phyloP scores from a whole-genome alignment of 2,329 filamentous ascomycete genomes.

The Thyridium curvatum region DNA sequence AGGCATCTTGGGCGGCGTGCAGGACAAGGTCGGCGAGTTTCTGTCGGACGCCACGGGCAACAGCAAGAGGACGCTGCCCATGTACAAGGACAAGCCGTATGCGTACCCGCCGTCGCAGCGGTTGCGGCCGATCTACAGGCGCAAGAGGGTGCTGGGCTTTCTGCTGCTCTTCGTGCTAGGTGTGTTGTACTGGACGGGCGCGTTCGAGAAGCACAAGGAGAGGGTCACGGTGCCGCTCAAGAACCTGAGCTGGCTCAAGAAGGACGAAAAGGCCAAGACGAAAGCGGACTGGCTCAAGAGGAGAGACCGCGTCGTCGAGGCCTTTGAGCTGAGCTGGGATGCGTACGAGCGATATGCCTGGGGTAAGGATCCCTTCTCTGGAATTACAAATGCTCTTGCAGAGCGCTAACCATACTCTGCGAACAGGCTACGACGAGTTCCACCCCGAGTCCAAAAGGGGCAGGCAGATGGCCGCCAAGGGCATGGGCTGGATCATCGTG shows the following conservation, averaged over 20 bases:
- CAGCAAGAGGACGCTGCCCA: slow-evolving; percentile 57
- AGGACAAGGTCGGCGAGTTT: slow-evolving; percentile 53
- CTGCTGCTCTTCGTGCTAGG: slow-evolving; percentile 47
- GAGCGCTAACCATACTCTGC: slow-evolving; percentile 18
- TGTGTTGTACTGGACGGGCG: slow-evolving; percentile 65
- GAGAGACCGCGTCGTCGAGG: slow-evolving; percentile 77
- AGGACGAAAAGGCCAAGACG: slow-evolving; percentile 36
- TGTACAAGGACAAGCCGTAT: slow-evolving; percentile 99
- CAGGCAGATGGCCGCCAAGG: slow-evolving; percentile 77
- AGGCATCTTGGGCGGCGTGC: slow-evolving; percentile 44
- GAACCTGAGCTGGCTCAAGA: slow-evolving; percentile 51
- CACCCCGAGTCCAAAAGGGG: slow-evolving; percentile 75
- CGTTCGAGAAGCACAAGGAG: slow-evolving; percentile 38
- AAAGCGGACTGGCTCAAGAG: slow-evolving; percentile 69
- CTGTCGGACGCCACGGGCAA: slow-evolving; percentile 48
- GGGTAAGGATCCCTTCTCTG: slow-evolving; percentile 53
- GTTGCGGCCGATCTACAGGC: slow-evolving; percentile 53
- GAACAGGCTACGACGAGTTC: slow-evolving; percentile 73
- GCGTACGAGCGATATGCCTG: slow-evolving; percentile 89
- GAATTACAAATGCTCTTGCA: too few species aligned
- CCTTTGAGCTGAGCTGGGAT: slow-evolving; percentile 87
- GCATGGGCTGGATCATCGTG: slow-evolving; percentile 96
- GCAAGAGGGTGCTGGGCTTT: slow-evolving; percentile 53
- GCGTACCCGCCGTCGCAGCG: slow-evolving; percentile 56
- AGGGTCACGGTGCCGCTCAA: slow-evolving; percentile 20